phyloP scores from a whole-genome alignment of 345 rosid species.

The Eucalyptus paniculata region DNA sequence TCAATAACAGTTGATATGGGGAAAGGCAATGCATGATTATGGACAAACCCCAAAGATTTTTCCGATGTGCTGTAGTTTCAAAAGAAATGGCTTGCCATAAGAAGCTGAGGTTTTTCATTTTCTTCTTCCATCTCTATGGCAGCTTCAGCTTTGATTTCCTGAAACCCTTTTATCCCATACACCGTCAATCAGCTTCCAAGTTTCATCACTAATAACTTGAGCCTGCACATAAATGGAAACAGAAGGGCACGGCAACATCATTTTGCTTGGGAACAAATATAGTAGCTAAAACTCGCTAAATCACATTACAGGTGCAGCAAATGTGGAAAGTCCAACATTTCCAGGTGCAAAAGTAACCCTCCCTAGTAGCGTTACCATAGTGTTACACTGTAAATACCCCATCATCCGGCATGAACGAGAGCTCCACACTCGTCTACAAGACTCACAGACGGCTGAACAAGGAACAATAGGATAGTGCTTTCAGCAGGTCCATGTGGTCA shows the following conservation, averaged over 20 bases:
- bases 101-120: slow-evolving; percentile 64
- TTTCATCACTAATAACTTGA: slow-evolving; percentile 60
- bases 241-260: background rate
- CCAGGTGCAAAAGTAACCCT: slow-evolving; percentile 98
- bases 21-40: background rate
- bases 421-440: slow-evolving; percentile 80
- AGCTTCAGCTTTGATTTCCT: slow-evolving; percentile 56
- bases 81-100: slow-evolving; percentile 85
- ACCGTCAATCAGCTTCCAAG: slow-evolving; percentile 78
- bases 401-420: slow-evolving; percentile 76
- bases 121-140: slow-evolving; percentile 53
- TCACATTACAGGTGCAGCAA: slow-evolving; percentile 56
- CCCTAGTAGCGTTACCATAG: slow-evolving; percentile 45
- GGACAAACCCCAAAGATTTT: background rate
- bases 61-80: slow-evolving; percentile 1
- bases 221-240: slow-evolving; percentile 33
- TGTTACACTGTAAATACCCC: slow-evolving; percentile 67
- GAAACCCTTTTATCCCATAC: slow-evolving; percentile 65
- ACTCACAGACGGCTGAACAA: slow-evolving; percentile 41
- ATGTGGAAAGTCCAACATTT: slow-evolving; percentile 76
- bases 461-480: background rate
- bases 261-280: background rate
- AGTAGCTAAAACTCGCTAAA: background rate
- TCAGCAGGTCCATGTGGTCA: background rate
- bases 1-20: background rate